A percentile compares a stretch with the other conserved stretches of the same genome.
phyloP scores from a whole-genome alignment of 2,329 filamentous ascomycete genomes.

The Allantophomopsis lycopodina region DNA sequence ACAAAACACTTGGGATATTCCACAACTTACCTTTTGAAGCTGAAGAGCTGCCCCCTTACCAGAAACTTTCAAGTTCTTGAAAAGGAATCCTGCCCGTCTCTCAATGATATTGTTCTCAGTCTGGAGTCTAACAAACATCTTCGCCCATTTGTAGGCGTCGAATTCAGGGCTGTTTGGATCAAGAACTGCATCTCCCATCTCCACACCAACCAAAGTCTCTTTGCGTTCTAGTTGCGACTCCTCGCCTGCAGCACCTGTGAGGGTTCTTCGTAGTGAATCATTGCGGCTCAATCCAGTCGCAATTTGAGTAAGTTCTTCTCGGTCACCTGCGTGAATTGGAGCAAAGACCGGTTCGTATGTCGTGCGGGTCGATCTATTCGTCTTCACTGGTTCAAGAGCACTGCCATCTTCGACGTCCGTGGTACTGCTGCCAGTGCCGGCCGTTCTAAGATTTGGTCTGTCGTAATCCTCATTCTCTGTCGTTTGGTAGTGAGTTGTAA shows the following conservation, averaged over 20 bases:
- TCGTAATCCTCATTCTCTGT: not conserved
- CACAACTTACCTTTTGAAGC: constrained; percentile 34
- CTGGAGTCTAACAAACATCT: constrained; percentile 31
- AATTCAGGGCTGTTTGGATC: constrained; percentile 36
- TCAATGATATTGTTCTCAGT: constrained; percentile 39
- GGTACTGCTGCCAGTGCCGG: not conserved
- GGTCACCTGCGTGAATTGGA: constrained; percentile 11
- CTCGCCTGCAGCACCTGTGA: constrained; percentile 1
- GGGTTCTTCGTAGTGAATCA: constrained; percentile 1
- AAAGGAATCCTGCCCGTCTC: constrained; percentile 44
- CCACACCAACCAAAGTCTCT: constrained; percentile 21
- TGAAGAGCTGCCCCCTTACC: constrained; percentile 55
- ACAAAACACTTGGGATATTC: not conserved
- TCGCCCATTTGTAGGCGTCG: constrained; percentile 36
- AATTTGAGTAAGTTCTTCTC: constrained; percentile 12
- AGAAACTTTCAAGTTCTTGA: constrained; percentile 50
- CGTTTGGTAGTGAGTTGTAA: not conserved
- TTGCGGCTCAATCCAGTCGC: constrained; percentile 9
- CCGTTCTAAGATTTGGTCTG: not conserved
- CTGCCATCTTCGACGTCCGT: not conserved
- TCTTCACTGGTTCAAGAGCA: not conserved
- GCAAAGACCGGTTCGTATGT: constrained; percentile 6
- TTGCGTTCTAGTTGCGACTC: constrained; percentile 5
- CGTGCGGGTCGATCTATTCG: not conserved
- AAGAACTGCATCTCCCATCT: constrained; percentile 30